Conservation (phyloP, 176 grass and related monocot genomes). For the Carex myosuroides region DNA sequence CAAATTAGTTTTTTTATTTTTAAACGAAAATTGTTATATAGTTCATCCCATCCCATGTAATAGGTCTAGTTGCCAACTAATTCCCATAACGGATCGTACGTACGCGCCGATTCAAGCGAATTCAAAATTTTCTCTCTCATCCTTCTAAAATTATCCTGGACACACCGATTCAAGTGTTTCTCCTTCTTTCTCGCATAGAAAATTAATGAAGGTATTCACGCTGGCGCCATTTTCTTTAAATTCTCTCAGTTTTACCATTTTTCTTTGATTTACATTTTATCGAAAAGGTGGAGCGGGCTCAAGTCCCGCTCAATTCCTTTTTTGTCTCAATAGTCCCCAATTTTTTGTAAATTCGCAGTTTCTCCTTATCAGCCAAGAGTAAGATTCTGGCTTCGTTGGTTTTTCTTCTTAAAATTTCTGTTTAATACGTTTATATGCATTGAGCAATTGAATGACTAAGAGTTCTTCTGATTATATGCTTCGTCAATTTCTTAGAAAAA, state of each 20-base stretch:
- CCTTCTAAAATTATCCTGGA: background rate
- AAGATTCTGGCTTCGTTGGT: background rate
- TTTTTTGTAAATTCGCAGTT: background rate
- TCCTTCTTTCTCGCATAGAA: slow-evolving; percentile 6
- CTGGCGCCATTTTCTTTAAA: background rate
- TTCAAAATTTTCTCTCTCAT: background rate
- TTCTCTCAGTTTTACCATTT: background rate
- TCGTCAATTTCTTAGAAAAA: background rate
- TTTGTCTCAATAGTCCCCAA: background rate
- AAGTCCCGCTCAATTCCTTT: slow-evolving; percentile 9
- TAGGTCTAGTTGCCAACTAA: background rate
- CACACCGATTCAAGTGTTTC: background rate
- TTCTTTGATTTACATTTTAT: slow-evolving; percentile 11
- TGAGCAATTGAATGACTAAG: background rate
- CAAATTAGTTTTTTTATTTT: no score
- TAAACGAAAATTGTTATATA: no score
- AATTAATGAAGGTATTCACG: background rate
- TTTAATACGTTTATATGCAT: background rate
- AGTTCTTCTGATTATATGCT: background rate
- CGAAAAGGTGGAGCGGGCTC: background rate
- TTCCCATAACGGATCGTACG: background rate
- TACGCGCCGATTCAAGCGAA: slow-evolving; percentile 8
- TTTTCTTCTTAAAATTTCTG: background rate
- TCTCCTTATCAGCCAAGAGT: background rate
- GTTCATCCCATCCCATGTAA: background rate